Conservation (phyloP, 768 basidiomycete species). For the Termitomyces bulborhizus region DNA sequence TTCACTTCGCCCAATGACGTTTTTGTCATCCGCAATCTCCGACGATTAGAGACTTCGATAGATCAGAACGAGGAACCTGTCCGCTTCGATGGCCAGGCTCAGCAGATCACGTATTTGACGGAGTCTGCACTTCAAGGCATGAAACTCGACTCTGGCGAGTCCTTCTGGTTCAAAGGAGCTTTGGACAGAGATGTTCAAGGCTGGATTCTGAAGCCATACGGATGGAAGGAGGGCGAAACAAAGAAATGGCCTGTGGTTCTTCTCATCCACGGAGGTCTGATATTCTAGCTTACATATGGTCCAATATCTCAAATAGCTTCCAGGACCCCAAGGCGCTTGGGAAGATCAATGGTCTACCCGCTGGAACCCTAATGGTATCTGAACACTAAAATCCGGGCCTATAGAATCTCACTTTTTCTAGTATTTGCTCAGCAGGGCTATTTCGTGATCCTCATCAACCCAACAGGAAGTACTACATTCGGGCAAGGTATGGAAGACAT, state of each 20-base stretch:
- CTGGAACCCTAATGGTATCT: slow-evolving; percentile 82
- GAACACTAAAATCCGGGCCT: neutral
- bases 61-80: slow-evolving; percentile 21
- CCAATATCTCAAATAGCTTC: neutral
- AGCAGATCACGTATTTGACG: slow-evolving; percentile 64
- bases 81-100: slow-evolving; percentile 29
- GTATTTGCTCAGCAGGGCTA: slow-evolving; percentile 88
- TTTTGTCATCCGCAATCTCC: slow-evolving; percentile 52
- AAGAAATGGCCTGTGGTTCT: slow-evolving; percentile 78
- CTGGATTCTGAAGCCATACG: slow-evolving; percentile 76
- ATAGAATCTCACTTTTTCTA: slow-evolving; percentile 16
- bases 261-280: slow-evolving; percentile 71
- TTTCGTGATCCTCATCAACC: slow-evolving; percentile 83
- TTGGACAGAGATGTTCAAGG: slow-evolving; percentile 73
- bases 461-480: slow-evolving; percentile 91
- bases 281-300: neutral
- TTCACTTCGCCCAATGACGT: slow-evolving; percentile 78
- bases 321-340: slow-evolving; percentile 80
- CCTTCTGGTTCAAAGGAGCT: slow-evolving; percentile 89
- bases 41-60: slow-evolving; percentile 36
- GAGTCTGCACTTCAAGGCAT: slow-evolving; percentile 50
- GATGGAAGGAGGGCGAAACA: slow-evolving; percentile 57
- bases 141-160: slow-evolving; percentile 56
- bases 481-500: slow-evolving; percentile 68
- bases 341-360: slow-evolving; percentile 86